Base-by-base conservation (phyloP, 2,329 filamentous ascomycete species). In the Tolypocladium pustulatum region DNA sequence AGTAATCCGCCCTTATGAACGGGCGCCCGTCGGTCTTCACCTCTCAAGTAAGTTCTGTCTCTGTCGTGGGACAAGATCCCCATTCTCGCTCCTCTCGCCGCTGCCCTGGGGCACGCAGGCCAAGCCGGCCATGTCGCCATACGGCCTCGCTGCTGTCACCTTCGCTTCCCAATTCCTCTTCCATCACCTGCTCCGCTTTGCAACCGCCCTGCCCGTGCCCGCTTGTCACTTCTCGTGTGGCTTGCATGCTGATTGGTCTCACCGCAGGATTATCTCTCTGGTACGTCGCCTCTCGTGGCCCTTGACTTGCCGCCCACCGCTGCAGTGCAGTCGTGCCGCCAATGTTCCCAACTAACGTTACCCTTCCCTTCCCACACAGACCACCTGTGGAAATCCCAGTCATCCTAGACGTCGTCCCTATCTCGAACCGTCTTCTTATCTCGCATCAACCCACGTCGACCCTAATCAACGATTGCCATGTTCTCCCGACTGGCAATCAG, bases 21-120 rank as follows among this genome's bases (percentile, higher is more conserved):
- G 87, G 87, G 81, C 86, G 87, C 83, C 81, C 83, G 78, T 90
- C 89, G 76, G 83, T 87, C 76, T 92, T 91, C 81, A 92, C 89
- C 79, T 92, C 88, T 78, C 89, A 92, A 85, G 88, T 90, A 87
- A 32, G 58, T 57, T 10, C 12, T 56, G 32, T 22, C 46, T 8
- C 27, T 30, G 20, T 27, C 20, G 17, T 55, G 27, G 51, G 30
- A 53, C 51, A 4, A 32, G n/a, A 10, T n/a, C 37, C 13, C 38
- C 37, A 22, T 37, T 8, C 32, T 54, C 41, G 43, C 17, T 36
- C 59, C 36, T 37, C 38, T 20, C 38, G 10, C 30, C 36, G 32
- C 37, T 43, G 36, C 34, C 13, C 10, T 17, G n/a, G n/a, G n/a
- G n/a, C n/a, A n/a, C 25, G 22, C 13, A 17, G 13, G 13, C 32